Evolutionary conservation across 257 asterid species (phyloP), one percentile per base, ranked within the genome.

Genomic region (Solanum bukasovii): DNA sequence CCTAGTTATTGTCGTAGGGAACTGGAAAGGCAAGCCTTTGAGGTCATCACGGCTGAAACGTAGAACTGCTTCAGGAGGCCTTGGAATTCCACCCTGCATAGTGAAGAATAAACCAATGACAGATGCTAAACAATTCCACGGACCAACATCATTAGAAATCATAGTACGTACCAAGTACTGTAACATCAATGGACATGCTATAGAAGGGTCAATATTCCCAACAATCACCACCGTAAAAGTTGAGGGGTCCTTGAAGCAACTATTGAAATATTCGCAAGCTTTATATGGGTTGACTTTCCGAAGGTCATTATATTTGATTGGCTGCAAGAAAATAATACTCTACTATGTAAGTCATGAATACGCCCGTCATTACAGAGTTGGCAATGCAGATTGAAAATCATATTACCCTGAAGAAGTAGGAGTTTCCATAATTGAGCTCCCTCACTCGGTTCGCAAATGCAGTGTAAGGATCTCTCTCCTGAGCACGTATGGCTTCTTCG

Each of bases 401-500:
- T 85, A 93, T 92, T 90, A 96, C 99, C 93, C 98, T 94, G 87
- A 96, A 96, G 87, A 96, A 96, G 89, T 95, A 95, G 42, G 99
- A 95, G 90, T 94, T 94, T 87, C 99, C 99, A 90, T 96, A 96
- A 91, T 96, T 96, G 90, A 96, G 94, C 94, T 95, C 98, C 90
- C 96, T 94, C 92, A 95, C 98, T 88, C 98, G 96, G 86, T 96
- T 95, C 14, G 96, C 86, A 89, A 95, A 96, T 89, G 94, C 98
- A 82, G 98, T 96, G 89, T 91, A 94, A 63, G 98, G 99, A 90
- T 96, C 99, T 91, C 99, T 95, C 91, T 95, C 96, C 90, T 96
- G 99, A 89, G 99, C 98, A 89, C 93, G 96, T 84, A 96, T 96
- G 87, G 98, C 93, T 94, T 96, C 99, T 94, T 95, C 98, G 23